Conservation (phyloP, 169 alveolate genomes). For the Eimeria necatrix region DNA sequence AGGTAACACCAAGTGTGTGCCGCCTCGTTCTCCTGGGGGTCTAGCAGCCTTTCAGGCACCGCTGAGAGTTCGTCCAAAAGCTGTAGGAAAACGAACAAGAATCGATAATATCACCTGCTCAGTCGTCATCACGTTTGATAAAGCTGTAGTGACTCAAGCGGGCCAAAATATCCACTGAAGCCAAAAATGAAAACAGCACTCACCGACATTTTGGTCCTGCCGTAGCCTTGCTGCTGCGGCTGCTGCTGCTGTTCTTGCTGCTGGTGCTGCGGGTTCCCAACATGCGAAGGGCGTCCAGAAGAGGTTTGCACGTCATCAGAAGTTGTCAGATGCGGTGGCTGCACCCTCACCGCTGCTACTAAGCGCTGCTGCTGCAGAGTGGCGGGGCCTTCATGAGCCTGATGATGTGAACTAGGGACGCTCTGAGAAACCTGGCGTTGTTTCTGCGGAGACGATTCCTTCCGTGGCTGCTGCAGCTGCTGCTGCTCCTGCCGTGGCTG, state of each 20-base stretch:
- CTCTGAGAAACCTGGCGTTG: conserved; percentile 20
- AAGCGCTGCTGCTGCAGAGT: conserved; percentile 39
- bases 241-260: conserved; percentile 20
- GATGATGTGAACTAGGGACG: background rate
- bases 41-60: conserved; percentile 49
- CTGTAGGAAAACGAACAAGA: conserved; percentile 7
- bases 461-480: conserved; percentile 52
- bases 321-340: conserved; percentile 50
- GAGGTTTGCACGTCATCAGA: background rate
- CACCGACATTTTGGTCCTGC: background rate
- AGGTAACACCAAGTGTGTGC: conserved; percentile 80
- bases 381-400: conserved; percentile 4
- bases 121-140: background rate
- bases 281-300: background rate
- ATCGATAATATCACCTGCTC: background rate
- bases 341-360: conserved; percentile 21
- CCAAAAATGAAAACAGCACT: background rate
- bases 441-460: conserved; percentile 7
- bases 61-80: conserved; percentile 52
- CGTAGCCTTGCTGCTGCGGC: conserved; percentile 33
- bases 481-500: conserved; percentile 24
- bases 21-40: conserved; percentile 66
- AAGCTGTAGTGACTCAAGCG: background rate
- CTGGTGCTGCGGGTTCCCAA: background rate
- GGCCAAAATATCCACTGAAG: background rate